phyloP scores from a whole-genome alignment of 192 early-diverging fungal species.

The Entophlyctis luteolus region DNA sequence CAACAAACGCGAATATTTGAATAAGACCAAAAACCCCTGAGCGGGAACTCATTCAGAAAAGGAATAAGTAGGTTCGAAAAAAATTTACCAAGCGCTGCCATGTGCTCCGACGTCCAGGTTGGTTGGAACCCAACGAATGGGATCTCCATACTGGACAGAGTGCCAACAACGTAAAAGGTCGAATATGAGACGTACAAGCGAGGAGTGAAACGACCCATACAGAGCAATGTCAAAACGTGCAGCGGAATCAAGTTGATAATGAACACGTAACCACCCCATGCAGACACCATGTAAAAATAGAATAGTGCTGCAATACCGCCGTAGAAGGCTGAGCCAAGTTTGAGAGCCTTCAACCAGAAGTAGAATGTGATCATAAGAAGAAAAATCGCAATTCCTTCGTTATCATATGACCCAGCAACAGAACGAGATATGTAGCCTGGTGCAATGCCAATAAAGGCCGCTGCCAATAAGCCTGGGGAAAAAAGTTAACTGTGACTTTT shows the following conservation, averaged over 20 bases:
- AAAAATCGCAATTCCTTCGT: constrained; percentile 99
- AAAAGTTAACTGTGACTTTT: too few relatives aligned
- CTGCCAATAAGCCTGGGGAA: constrained; percentile 75
- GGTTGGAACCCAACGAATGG: constrained; percentile 99
- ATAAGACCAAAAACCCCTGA: constrained; percentile 89
- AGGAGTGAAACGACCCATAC: constrained; percentile 94
- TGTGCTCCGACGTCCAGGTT: constrained; percentile 94
- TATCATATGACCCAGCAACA: constrained; percentile 99
- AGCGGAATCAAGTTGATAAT: constrained; percentile 98
- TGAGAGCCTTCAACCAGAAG: constrained; percentile 95
- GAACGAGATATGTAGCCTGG: constrained; percentile 99
- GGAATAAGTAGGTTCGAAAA: constrained; percentile 3
- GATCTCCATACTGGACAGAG: constrained; percentile 95
- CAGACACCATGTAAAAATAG: constrained; percentile 99
- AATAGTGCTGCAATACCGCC: constrained; percentile 81
- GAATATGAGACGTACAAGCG: constrained; percentile 95
- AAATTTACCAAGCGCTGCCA: constrained; percentile 87
- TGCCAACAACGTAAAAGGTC: constrained; percentile 96
- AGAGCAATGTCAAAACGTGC: constrained; percentile 87
- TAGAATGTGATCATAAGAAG: constrained; percentile 96
- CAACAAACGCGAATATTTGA: constrained; percentile 92
- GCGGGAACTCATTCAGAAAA: constrained; percentile 12
- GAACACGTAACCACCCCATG: constrained; percentile 99
- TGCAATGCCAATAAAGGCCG: constrained; percentile 96
- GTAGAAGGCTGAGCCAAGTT: constrained; percentile 88